Evolutionary conservation across 352 stramenopile species (phyloP), one percentile per base, ranked within the genome.

Genomic region (Pythium phragmiticola): DNA sequence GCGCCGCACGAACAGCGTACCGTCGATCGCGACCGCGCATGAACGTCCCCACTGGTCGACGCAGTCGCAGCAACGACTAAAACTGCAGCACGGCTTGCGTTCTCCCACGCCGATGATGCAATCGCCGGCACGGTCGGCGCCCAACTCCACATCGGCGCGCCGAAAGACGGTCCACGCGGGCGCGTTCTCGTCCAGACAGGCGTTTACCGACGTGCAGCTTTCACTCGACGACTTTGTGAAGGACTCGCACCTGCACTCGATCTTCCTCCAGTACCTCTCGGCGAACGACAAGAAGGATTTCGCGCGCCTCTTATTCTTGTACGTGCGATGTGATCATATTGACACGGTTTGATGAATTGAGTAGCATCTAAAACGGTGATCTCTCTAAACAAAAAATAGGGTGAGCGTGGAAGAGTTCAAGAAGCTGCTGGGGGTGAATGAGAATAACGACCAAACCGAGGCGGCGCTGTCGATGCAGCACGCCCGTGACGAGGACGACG

Each of bases 371-470:
- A 28, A 50, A 19, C 3, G 21, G 17, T 50, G 45, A 23, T 28
- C 9, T 30, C 21, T 41, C 41, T 59, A 39, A 58, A 41, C 62
- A 13, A 60, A 2, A 4, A 17, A 16, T 45, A 87, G 78, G 14
- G 86, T 94, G 60, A 93, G 84, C 46, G 86, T 94, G 4, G 86
- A 94, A 23, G 86, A 94, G 66, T 94, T 93, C 73, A 94, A 94
- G 74, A 90, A 90, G 51, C 73, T 92, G 8, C 66, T 90, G 12
- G 49, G 66, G 36, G 42, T 68, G 52, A 55, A 60, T 17, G 60
- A 68, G 2, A 50, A 42, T 34, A 52, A 57, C 8, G 60, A 68
- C 36, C 48, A 73, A 47, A 47, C 26, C 50, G 59, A 63, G 21
- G 26, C 42, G 33, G 56, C 16, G 28, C 50, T 42, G 56, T 49